These are phyloP conservation scores for Russula abietina DNA, from an alignment of 768 basidiomycete genomes.

Conservation along the genomic window DNA sequence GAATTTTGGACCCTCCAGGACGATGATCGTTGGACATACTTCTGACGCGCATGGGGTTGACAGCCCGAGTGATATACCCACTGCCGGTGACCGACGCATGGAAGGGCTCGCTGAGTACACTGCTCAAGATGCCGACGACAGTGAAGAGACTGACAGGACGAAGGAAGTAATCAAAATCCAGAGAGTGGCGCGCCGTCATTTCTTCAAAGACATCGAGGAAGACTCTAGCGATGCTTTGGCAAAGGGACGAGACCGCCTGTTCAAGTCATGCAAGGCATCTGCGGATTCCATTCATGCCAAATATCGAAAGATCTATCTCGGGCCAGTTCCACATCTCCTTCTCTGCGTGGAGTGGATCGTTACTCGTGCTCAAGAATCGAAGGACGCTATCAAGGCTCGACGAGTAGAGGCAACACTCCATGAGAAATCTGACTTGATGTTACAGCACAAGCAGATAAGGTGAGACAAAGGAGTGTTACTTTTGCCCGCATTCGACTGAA, in stretches of 20 bases:
- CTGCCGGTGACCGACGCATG: background rate
- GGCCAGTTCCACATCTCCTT: slow-evolving; percentile 16
- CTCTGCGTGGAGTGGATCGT: slow-evolving; percentile 17
- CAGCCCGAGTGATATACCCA: background rate
- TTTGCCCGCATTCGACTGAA: background rate
- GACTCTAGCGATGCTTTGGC: background rate
- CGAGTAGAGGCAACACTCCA: background rate
- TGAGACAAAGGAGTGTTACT: background rate
- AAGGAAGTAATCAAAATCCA: slow-evolving; percentile 2
- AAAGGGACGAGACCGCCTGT: slow-evolving; percentile 6
- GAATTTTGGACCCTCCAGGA: background rate
- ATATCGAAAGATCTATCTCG: slow-evolving; percentile 15
- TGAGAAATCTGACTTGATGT: slow-evolving; percentile 4
- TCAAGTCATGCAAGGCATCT: slow-evolving; percentile 9
- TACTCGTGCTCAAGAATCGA: background rate
- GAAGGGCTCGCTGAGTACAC: slow-evolving; percentile 6
- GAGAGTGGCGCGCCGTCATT: slow-evolving; percentile 3
- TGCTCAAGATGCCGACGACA: background rate
- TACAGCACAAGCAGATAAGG: background rate
- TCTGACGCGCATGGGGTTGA: background rate
- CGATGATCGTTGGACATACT: background rate
- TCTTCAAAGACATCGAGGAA: background rate
- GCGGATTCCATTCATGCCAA: background rate
- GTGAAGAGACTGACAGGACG: slow-evolving; percentile 8
- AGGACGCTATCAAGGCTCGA: slow-evolving; percentile 1